phyloP scores from a whole-genome alignment of 1,284 basidiomycete species.

The Puccinia triticina region DNA sequence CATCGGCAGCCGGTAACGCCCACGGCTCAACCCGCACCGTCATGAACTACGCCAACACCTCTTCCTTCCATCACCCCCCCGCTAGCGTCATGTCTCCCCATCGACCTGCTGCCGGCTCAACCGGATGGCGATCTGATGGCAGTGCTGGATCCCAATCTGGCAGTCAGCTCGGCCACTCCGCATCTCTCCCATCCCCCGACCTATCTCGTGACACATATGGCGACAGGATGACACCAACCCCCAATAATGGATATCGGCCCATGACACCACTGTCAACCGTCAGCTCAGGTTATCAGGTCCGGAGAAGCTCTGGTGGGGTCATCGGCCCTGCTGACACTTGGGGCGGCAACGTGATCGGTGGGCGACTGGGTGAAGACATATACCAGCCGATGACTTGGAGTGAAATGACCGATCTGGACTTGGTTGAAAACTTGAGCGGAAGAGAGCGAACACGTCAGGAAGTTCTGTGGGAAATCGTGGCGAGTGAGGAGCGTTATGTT shows the following conservation, averaged over 20 bases:
- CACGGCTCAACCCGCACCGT: neutral
- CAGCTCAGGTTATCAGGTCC: conserved; percentile 14
- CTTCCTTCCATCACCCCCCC: conserved; percentile 49
- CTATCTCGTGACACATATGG: conserved; percentile 18
- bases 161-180: conserved; percentile 39
- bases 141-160: conserved; percentile 21
- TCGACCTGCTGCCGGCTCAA: neutral
- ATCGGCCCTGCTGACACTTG: conserved; percentile 50
- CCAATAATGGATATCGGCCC: conserved; percentile 10
- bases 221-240: conserved; percentile 32
- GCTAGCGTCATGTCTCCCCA: conserved; percentile 43
- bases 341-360: conserved; percentile 50
- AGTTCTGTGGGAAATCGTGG: conserved; percentile 93
- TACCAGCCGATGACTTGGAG: conserved; percentile 87
- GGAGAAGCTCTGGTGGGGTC: conserved; percentile 20
- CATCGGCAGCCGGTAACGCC: neutral
- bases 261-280: conserved; percentile 37
- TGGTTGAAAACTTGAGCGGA: conserved; percentile 87
- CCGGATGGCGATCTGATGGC: conserved; percentile 22
- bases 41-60: conserved; percentile 6
- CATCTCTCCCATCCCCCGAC: conserved; percentile 37
- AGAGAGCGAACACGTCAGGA: conserved; percentile 94
- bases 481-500: conserved; percentile 86
- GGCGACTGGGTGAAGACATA: conserved; percentile 61
- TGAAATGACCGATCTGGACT: conserved; percentile 89